phyloP scores from a whole-genome alignment of 768 basidiomycete genomes.

The Pholiota conissans region DNA sequence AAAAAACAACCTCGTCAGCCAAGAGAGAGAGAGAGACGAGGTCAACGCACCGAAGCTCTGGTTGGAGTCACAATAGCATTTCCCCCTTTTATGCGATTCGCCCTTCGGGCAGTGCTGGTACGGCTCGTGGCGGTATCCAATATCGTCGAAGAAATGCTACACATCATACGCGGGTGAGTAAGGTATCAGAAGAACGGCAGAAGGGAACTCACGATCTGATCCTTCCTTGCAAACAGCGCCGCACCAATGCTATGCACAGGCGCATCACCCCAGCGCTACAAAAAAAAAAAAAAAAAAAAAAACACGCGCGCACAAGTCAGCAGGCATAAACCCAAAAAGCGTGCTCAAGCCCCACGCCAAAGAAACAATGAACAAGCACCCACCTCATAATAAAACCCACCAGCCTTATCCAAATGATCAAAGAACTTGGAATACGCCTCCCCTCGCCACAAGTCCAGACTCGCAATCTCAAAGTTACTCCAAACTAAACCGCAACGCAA shows the following conservation, averaged over 20 bases:
- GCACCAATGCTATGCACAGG: constrained; percentile 85
- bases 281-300: too few relatives aligned
- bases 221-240: constrained; percentile 69
- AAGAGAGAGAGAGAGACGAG: neutral
- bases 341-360: too few relatives aligned
- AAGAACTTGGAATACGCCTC: constrained; percentile 68
- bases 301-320: too few relatives aligned
- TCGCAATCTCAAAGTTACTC: constrained; percentile 76
- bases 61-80: constrained; percentile 61
- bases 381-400: constrained; percentile 74
- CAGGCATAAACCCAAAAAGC: too few relatives aligned
- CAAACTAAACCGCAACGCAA: too few relatives aligned
- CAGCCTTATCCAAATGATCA: constrained; percentile 57
- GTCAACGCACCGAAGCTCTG: constrained; percentile 60
- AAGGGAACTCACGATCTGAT: too few relatives aligned
- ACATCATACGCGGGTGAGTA: too few relatives aligned
- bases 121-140: constrained; percentile 80
- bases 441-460: constrained; percentile 66
- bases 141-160: constrained; percentile 74
- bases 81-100: constrained; percentile 39
- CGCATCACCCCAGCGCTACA: constrained; percentile 87
- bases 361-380: constrained; percentile 21
- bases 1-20: neutral
- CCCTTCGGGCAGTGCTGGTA: constrained; percentile 69
- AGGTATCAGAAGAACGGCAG: too few relatives aligned